Evolutionary conservation across 2,329 filamentous ascomycete species (phyloP).

Genomic region (Botrytis aclada): DNA sequence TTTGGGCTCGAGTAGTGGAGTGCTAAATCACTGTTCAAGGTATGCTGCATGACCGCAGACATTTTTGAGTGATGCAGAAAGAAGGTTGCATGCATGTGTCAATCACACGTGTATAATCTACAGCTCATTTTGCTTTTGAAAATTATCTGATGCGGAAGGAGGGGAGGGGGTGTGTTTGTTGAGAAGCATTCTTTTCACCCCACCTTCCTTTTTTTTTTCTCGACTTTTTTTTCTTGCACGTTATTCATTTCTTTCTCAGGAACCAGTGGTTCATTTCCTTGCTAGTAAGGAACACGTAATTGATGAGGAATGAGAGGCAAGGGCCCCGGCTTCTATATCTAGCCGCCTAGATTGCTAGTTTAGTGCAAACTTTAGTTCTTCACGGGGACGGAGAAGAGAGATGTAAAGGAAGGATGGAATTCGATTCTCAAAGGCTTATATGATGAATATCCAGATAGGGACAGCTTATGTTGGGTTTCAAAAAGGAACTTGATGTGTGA

Average conservation of each 20-base stretch:
- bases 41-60: not conserved
- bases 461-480: constrained; percentile 79
- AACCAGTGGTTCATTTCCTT: not conserved
- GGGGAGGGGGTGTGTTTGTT: not conserved
- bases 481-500: constrained; percentile 64
- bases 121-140: not conserved
- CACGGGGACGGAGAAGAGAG: not conserved
- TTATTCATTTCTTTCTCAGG: not conserved
- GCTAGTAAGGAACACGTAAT: not conserved
- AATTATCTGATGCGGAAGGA: not conserved
- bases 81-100: not conserved
- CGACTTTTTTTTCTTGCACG: not conserved
- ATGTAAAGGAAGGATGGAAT: too few species aligned
- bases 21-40: not conserved
- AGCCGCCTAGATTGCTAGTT: not conserved
- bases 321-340: not conserved
- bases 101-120: not conserved
- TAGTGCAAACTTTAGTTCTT: not conserved
- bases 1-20: not conserved
- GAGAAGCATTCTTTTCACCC: not conserved
- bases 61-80: not conserved
- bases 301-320: not conserved
- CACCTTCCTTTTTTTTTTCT: not conserved
- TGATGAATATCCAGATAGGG: constrained; percentile 99
- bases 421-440: constrained; percentile 41